These are phyloP conservation scores for Raffaelea arxii DNA, from an alignment of 2,329 filamentous ascomycete species.

Conservation along the genomic window DNA sequence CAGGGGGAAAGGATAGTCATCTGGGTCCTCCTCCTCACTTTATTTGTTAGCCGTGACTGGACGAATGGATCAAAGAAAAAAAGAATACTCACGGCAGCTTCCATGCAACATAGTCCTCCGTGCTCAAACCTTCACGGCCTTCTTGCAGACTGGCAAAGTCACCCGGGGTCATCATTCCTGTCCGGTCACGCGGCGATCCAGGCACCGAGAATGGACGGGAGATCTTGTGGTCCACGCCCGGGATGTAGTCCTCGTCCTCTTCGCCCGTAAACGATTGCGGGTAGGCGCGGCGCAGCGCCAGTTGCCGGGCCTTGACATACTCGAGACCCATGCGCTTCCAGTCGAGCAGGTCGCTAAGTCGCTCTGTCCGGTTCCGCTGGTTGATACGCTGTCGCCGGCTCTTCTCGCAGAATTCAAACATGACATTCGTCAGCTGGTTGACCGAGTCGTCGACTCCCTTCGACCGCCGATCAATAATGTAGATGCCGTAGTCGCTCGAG, in stretches of 20 bases:
- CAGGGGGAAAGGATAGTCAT: conserved; percentile 53
- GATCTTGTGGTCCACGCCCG: conserved; percentile 89
- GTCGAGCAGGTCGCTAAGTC: conserved; percentile 86
- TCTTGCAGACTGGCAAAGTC: conserved; percentile 97
- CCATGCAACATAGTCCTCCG: conserved; percentile 97
- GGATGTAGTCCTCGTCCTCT: conserved; percentile 82
- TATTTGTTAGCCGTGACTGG: conserved; percentile 18
- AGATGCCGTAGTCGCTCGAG: conserved; percentile 95
- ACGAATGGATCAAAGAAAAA: not conserved
- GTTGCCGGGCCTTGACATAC: conserved; percentile 92
- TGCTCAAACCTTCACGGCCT: conserved; percentile 82
- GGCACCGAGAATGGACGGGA: conserved; percentile 89
- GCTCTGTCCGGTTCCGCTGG: conserved; percentile 92
- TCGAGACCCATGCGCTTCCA: conserved; percentile 99
- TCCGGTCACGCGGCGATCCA: conserved; percentile 80
- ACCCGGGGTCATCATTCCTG: conserved; percentile 97
- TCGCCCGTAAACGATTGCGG: conserved; percentile 74
- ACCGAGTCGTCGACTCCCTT: conserved; percentile 97
- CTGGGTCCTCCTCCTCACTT: conserved; percentile 88
- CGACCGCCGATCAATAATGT: conserved; percentile 90
- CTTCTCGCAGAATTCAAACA: conserved; percentile 92
- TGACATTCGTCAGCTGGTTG: conserved; percentile 83
- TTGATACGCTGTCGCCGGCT: conserved; percentile 96
- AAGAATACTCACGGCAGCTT: conserved; percentile 76
- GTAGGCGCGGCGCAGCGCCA: conserved; percentile 86